Evolutionary conservation across 140 eudicot species (phyloP).

Genomic region (Flaveria floridana): DNA sequence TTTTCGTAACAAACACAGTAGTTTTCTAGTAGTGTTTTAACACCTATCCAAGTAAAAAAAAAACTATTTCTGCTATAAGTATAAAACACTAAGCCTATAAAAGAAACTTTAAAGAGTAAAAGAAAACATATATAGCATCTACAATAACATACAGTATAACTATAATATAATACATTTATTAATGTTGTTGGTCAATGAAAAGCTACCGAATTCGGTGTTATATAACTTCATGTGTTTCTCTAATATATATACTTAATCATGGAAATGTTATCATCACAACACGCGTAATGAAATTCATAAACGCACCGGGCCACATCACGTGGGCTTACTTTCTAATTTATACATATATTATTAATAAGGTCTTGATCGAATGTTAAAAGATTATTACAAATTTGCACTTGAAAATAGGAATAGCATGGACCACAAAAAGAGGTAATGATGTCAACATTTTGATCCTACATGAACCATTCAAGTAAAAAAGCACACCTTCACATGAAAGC

Average conservation of each 20-base stretch:
- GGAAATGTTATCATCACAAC: too few species aligned
- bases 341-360: not conserved
- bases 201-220: too few species aligned
- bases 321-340: not conserved
- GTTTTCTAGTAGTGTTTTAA: too few species aligned
- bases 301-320: too few species aligned
- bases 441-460: constrained; percentile 29
- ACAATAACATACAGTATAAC: not conserved
- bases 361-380: not conserved
- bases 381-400: constrained; percentile 5
- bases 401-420: not conserved
- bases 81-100: too few species aligned
- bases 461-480: constrained; percentile 34
- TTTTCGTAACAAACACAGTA: too few species aligned
- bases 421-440: constrained; percentile 31
- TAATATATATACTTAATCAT: too few species aligned
- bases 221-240: too few species aligned
- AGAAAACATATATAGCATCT: not conserved
- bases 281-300: too few species aligned
- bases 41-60: not conserved
- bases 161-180: not conserved
- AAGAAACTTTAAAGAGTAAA: not conserved
- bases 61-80: not conserved
- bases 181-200: too few species aligned
- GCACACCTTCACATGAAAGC: constrained; percentile 39